Percentiles rank a stretch among this genome's conserved stretches.
phyloP scores from a whole-genome alignment of 2,329 filamentous ascomycete species.

The Boeremia lycopersici region DNA sequence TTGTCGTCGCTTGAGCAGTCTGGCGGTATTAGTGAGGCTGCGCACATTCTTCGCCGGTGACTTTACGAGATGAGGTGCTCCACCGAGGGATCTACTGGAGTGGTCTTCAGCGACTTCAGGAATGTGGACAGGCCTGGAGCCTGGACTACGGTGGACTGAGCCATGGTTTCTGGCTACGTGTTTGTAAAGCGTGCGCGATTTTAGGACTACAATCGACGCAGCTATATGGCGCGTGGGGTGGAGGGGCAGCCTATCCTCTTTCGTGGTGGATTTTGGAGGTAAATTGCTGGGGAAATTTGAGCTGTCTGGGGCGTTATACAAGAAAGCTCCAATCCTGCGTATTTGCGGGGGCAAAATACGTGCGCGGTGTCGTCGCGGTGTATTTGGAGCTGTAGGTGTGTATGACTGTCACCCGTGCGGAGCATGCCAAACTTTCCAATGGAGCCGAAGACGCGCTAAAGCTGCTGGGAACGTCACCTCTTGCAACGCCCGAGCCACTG shows the following conservation, averaged over 20 bases:
- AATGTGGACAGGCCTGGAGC: slow-evolving; percentile 80
- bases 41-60: not conserved
- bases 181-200: not conserved
- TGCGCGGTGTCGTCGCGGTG: not conserved
- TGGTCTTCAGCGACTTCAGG: slow-evolving; percentile 73
- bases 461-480: slow-evolving; percentile 8
- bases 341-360: not conserved
- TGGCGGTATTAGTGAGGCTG: slow-evolving; percentile 45
- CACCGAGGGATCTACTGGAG: slow-evolving; percentile 78
- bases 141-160: slow-evolving; percentile 42
- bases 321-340: not conserved
- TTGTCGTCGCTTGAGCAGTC: slow-evolving; percentile 87
- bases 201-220: slow-evolving; percentile 1
- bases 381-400: slow-evolving; percentile 6
- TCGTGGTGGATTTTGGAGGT: not conserved
- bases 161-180: slow-evolving; percentile 20
- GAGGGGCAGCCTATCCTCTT: slow-evolving; percentile 23
- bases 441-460: slow-evolving; percentile 7
- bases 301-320: not conserved
- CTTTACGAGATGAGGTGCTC: slow-evolving; percentile 82
- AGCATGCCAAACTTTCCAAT: not conserved
- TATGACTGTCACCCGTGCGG: slow-evolving; percentile 2
- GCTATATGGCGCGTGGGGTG: slow-evolving; percentile 26
- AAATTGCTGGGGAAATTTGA: not conserved
- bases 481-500: slow-evolving; percentile 10